Evolutionary conservation across 1,284 basidiomycete species (phyloP).

Genomic region (Gomphus bonarii): DNA sequence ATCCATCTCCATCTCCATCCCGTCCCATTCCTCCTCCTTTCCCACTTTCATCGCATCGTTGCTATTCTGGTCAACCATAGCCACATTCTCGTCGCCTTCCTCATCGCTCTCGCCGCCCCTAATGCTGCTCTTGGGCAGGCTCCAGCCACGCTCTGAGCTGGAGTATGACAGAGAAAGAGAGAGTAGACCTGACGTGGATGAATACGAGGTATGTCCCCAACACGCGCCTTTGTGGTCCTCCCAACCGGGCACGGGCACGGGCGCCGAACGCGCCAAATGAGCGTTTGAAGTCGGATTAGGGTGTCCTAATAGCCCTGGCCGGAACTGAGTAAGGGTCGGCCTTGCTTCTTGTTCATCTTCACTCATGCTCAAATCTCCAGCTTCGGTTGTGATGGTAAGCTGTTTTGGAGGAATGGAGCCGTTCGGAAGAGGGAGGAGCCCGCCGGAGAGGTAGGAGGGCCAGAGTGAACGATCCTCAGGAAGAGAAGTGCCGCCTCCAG

Average conservation of each 20-base stretch:
- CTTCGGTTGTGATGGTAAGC: conserved; percentile 19
- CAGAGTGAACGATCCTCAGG: conserved; percentile 88
- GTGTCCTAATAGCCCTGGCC: conserved; percentile 15
- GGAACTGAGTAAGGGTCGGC: conserved; percentile 20
- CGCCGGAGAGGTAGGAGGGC: conserved; percentile 70
- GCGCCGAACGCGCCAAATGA: background rate
- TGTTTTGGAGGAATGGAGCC: conserved; percentile 14
- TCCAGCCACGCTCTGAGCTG: conserved; percentile 34
- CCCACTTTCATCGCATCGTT: conserved; percentile 26
- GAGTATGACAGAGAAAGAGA: conserved; percentile 21
- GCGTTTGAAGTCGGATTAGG: conserved; percentile 10
- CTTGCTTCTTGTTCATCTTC: conserved; percentile 3
- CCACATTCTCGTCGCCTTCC: conserved; percentile 21
- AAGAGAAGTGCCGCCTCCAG: conserved; percentile 60
- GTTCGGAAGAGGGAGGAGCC: conserved; percentile 51
- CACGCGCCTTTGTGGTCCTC: background rate
- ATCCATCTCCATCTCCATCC: conserved; percentile 59
- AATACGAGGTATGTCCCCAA: conserved; percentile 14
- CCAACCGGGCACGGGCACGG: conserved; percentile 7
- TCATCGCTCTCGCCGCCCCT: conserved; percentile 26
- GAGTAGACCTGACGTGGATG: conserved; percentile 22
- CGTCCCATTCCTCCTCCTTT: conserved; percentile 41
- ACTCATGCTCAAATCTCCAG: conserved; percentile 17
- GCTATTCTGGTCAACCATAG: conserved; percentile 25
- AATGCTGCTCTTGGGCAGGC: conserved; percentile 40